Base-by-base conservation (phyloP, 805 yeast species). In the Zygosaccharomyces lentus region DNA sequence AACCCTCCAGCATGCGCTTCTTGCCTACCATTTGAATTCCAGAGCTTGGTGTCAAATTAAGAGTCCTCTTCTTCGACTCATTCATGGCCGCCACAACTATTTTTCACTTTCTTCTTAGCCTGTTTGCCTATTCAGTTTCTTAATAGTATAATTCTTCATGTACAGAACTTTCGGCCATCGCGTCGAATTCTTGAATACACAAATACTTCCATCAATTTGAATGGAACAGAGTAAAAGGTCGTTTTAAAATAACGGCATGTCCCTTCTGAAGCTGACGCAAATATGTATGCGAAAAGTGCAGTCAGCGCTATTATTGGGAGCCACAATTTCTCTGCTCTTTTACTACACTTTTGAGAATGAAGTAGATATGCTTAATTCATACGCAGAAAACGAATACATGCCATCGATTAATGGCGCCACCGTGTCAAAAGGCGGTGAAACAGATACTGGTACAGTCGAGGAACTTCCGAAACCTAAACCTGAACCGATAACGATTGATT, bases 261-360 rank as follows among this genome's bases (percentile, higher is more conserved):
- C 46, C 17, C 15, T 55, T n/a, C 17, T 40, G 23, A 59, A 55
- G 17, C 12, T 53, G 17, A 12, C 58, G 3, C 15, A 43, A 25
- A 48, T 56, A 3, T 40, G 42, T 7, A 25, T 58, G 6, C 54
- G 61, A 34, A 52, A 54, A 43, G 37, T 61, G 10, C 58, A 56
- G 39, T 58, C 68, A 3, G 61, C 62, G 8, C 25, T 65, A 16
- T 48, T 64, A 3, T 47, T 65, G 17, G 51, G 56, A 2, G 48
- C 58, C 2, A 65, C 69, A 2, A 61, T 62, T 21, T 53, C 57
- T 4, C 40, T 64, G 31, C 52, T 66, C 17, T 65, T 66, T 37
- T 66, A 66, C 38, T 66, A 66, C 45, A 60, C 67, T 1, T 66
- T 66, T 37, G 57, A 62, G 46, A 66, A 66, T 53, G 70, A 66